phyloP scores from a whole-genome alignment of 352 stramenopile species.

The Globisporangium takayamanum region DNA sequence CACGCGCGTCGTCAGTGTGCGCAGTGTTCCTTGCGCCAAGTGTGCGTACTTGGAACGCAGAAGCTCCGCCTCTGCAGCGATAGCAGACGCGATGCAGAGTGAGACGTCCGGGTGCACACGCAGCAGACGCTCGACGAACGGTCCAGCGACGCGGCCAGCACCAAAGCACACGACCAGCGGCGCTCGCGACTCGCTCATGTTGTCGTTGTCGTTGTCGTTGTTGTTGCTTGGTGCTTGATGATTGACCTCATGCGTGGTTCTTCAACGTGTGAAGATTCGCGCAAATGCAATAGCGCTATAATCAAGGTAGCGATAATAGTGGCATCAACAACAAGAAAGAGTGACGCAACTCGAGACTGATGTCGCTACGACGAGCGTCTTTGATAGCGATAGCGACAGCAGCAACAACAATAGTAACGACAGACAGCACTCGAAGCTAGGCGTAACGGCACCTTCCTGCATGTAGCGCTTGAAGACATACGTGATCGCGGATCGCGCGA shows the following conservation, averaged over 20 bases:
- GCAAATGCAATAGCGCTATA: too few species aligned
- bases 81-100: slow-evolving; percentile 21
- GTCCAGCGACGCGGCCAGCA: slow-evolving; percentile 34
- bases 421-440: too few species aligned
- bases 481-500: too few species aligned
- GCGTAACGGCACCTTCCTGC: too few species aligned
- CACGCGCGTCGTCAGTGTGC: slow-evolving; percentile 10
- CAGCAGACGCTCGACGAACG: slow-evolving; percentile 34
- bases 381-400: too few species aligned
- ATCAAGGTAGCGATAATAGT: too few species aligned
- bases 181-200: background rate
- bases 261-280: too few species aligned
- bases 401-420: too few species aligned
- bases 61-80: slow-evolving; percentile 22
- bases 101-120: slow-evolving; percentile 10
- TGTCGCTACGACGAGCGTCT: too few species aligned
- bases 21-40: background rate
- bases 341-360: too few species aligned
- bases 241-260: background rate
- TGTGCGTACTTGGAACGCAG: slow-evolving; percentile 20
- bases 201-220: background rate
- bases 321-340: too few species aligned
- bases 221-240: background rate
- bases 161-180: slow-evolving; percentile 36
- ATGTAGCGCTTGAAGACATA: too few species aligned